Percentiles rank a stretch among this genome's conserved stretches.
Evolutionary conservation across 1,284 basidiomycete genomes (phyloP).

Genomic region (Sanguinoderma infundibulare): DNA sequence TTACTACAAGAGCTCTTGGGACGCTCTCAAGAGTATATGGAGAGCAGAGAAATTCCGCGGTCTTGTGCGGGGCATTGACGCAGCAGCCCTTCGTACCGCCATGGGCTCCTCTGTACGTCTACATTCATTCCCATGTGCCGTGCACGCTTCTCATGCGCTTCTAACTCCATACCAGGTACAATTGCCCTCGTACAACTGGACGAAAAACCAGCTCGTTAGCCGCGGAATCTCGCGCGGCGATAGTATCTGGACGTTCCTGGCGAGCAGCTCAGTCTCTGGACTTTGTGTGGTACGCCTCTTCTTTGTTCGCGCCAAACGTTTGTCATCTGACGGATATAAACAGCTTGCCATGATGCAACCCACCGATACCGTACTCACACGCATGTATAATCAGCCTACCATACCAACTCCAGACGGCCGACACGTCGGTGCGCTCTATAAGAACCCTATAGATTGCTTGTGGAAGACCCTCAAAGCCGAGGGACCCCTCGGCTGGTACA

Average conservation of each 20-base stretch:
- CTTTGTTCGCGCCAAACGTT: background rate
- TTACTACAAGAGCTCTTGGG: constrained; percentile 82
- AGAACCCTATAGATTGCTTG: constrained; percentile 92
- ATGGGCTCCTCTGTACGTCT: constrained; percentile 85
- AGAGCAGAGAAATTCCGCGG: constrained; percentile 80
- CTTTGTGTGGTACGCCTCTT: constrained; percentile 79
- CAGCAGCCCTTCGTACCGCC: constrained; percentile 90
- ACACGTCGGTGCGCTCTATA: constrained; percentile 81
- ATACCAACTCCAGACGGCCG: constrained; percentile 74
- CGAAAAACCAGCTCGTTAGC: constrained; percentile 77
- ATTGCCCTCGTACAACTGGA: constrained; percentile 94
- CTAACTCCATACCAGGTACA: constrained; percentile 68
- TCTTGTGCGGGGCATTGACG: constrained; percentile 89
- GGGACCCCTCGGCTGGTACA: constrained; percentile 92
- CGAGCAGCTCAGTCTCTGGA: constrained; percentile 89
- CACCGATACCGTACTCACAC: constrained; percentile 87
- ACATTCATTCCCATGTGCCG: background rate
- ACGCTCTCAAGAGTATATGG: constrained; percentile 85
- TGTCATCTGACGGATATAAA: constrained; percentile 5
- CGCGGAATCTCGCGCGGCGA: constrained; percentile 70
- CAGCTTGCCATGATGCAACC: constrained; percentile 90
- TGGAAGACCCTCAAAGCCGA: constrained; percentile 95
- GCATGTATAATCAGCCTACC: constrained; percentile 97
- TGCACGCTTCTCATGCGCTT: background rate
- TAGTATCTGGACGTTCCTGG: constrained; percentile 87